phyloP scores from a whole-genome alignment of 805 yeast species.

The Candida silvatica region DNA sequence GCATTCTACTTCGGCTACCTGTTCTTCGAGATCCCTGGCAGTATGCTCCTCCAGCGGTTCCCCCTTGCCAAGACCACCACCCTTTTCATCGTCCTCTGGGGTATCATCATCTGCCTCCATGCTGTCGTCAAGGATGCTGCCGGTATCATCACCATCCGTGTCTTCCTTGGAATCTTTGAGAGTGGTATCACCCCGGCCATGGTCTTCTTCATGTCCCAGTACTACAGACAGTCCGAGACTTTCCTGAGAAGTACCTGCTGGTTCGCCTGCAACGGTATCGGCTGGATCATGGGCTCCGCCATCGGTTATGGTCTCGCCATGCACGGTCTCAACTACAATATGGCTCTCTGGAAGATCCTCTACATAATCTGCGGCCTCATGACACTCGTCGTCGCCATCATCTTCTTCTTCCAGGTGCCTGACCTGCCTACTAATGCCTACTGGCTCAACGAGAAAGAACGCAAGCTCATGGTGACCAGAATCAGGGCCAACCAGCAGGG shows the following conservation, averaged over 20 bases:
- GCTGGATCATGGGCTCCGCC: slow-evolving; percentile 38
- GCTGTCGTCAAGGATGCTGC: slow-evolving; percentile 30
- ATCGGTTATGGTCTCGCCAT: slow-evolving; percentile 40
- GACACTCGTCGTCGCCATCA: slow-evolving; percentile 42
- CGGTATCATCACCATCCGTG: slow-evolving; percentile 38
- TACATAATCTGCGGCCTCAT: slow-evolving; percentile 52
- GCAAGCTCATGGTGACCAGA: slow-evolving; percentile 40
- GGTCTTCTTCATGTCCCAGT: slow-evolving; percentile 40
- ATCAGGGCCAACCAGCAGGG: slow-evolving; percentile 55
- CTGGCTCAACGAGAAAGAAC: slow-evolving; percentile 39
- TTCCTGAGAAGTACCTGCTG: slow-evolving; percentile 27
- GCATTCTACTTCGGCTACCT: slow-evolving; percentile 39
- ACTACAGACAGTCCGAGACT: slow-evolving; percentile 42
- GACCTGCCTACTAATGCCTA: slow-evolving; percentile 46
- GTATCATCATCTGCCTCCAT: slow-evolving; percentile 34
- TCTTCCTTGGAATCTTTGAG: slow-evolving; percentile 43
- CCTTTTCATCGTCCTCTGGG: slow-evolving; percentile 26
- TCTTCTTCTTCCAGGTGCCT: slow-evolving; percentile 30
- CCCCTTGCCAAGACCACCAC: slow-evolving; percentile 41
- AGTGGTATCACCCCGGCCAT: slow-evolving; percentile 48
- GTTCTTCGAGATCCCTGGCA: slow-evolving; percentile 36
- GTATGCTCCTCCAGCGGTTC: slow-evolving; percentile 34
- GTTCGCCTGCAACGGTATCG: slow-evolving; percentile 34
- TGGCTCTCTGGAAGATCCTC: slow-evolving; percentile 51
- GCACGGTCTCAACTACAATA: slow-evolving; percentile 15